phyloP scores from a whole-genome alignment of 2,329 filamentous ascomycete genomes.

The Erysiphe pulchra region DNA sequence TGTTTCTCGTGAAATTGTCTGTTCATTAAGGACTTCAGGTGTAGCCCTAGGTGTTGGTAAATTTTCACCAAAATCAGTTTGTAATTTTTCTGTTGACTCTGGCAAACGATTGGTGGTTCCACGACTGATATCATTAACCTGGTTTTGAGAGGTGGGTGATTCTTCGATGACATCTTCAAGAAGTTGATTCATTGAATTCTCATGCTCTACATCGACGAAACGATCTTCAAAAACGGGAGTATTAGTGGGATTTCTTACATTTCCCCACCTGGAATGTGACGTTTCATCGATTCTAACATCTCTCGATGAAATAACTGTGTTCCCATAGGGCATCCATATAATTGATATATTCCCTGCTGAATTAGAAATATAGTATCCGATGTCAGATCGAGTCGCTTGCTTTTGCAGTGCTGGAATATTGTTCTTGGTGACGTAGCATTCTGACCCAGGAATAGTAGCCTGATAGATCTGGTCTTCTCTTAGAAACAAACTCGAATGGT shows the following conservation, averaged over 20 bases:
- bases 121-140: not conserved
- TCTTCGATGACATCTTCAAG: not conserved
- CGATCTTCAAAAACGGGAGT: not conserved
- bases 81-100: too few relatives aligned
- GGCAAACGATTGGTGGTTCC: not conserved
- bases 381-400: not conserved
- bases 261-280: not conserved
- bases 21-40: not conserved
- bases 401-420: not conserved
- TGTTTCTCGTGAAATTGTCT: too few relatives aligned
- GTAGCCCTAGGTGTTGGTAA: not conserved
- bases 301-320: not conserved
- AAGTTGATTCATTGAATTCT: not conserved
- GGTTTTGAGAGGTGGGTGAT: not conserved
- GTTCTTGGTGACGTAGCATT: not conserved
- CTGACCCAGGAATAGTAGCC: not conserved
- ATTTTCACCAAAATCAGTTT: not conserved
- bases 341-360: not conserved
- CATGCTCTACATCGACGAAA: not conserved
- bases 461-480: not conserved
- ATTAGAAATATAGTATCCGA: not conserved
- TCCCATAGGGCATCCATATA: not conserved
- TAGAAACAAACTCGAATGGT: not conserved
- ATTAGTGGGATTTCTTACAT: not conserved
- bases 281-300: conserved; percentile 1